phyloP scores from a whole-genome alignment of 2,329 filamentous ascomycete species.

The Apiospora kogelbergensis region DNA sequence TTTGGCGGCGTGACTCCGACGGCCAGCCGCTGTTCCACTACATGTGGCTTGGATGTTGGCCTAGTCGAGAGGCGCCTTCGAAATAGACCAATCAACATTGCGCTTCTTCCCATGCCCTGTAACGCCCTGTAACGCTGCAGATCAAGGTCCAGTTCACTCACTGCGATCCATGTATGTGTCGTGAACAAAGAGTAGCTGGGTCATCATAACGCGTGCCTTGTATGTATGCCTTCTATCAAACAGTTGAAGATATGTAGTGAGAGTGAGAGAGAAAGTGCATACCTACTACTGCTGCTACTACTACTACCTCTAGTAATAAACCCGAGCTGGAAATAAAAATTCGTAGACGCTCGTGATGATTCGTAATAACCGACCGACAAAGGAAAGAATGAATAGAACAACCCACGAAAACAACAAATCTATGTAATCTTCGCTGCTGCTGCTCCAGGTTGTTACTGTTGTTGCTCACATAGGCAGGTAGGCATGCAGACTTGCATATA shows the following conservation, averaged over 20 bases:
- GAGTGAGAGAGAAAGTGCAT: background rate
- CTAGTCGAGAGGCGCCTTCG: background rate
- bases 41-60: background rate
- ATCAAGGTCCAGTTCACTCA: background rate
- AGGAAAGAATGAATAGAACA: background rate
- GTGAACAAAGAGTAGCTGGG: background rate
- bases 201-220: conserved; percentile 1
- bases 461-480: background rate
- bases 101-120: too few species aligned
- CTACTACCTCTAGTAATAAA: background rate
- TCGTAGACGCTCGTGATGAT: conserved; percentile 4
- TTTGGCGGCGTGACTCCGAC: background rate
- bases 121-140: too few species aligned
- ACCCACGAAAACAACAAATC: background rate
- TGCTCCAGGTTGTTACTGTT: background rate
- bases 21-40: background rate
- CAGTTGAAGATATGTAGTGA: background rate
- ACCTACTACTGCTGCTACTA: background rate
- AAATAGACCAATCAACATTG: background rate
- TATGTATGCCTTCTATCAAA: conserved; percentile 2
- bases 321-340: background rate
- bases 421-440: background rate
- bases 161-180: background rate
- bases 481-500: background rate
- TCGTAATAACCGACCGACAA: conserved; percentile 6